These are phyloP conservation scores for Aspergillus oerlinghausenensis DNA, from an alignment of 2,329 filamentous ascomycete genomes.

Conservation along the genomic window DNA sequence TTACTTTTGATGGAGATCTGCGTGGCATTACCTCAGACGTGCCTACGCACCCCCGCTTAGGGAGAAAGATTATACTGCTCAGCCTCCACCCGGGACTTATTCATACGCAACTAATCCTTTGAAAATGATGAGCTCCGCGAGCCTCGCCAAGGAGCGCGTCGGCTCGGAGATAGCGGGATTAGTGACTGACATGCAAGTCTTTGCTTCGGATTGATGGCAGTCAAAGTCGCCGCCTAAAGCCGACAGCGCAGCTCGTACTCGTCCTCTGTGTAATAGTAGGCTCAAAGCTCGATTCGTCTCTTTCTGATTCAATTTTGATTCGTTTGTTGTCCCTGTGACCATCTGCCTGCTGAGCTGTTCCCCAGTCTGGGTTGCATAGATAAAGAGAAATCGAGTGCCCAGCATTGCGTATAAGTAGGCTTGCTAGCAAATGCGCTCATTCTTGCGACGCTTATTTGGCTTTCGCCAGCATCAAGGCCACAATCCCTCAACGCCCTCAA, in stretches of 20 bases:
- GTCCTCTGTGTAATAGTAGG: not conserved
- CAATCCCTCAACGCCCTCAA: constrained; percentile 8
- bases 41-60: no score
- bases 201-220: not conserved
- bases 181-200: not conserved
- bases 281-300: not conserved
- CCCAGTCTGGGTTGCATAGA: not conserved
- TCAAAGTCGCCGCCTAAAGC: not conserved
- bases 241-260: not conserved
- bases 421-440: constrained; percentile 17
- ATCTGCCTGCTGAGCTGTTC: not conserved
- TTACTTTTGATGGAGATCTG: not conserved
- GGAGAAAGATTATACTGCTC: no score
- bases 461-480: constrained; percentile 16
- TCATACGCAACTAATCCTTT: not conserved
- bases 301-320: not conserved
- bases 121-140: not conserved
- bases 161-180: constrained; percentile 22
- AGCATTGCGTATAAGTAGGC: not conserved
- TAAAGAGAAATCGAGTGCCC: not conserved
- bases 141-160: not conserved
- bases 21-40: not conserved
- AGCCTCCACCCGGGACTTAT: no score
- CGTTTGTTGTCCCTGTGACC: not conserved
- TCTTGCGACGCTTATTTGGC: constrained; percentile 18